Evolutionary conservation across 1,284 basidiomycete species (phyloP).

Genomic region (Filobasidium uniguttulatum): DNA sequence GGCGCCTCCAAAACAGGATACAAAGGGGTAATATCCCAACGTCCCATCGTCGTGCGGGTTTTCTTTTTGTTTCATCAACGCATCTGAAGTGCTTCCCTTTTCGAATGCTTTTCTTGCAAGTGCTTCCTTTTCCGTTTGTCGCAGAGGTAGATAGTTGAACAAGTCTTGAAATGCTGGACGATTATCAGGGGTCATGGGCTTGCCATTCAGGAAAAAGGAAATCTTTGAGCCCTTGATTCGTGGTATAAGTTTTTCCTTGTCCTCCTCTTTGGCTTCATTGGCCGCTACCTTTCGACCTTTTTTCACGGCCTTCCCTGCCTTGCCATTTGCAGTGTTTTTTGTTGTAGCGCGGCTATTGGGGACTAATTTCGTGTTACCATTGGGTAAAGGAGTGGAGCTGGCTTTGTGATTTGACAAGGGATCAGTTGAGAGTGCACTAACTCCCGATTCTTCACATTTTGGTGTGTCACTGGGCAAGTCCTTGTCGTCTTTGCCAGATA

Average conservation of each 20-base stretch:
- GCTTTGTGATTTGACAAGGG: slow-evolving; percentile 1
- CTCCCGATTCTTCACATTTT: no score
- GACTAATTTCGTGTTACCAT: slow-evolving; percentile 12
- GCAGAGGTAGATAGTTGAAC: slow-evolving; percentile 82
- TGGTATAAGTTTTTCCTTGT: slow-evolving; percentile 41
- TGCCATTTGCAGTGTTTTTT: slow-evolving; percentile 53
- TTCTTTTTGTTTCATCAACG: slow-evolving; percentile 44
- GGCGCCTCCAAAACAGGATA: slow-evolving; percentile 84
- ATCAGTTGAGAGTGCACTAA: slow-evolving; percentile 38
- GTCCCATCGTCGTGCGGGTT: slow-evolving; percentile 88
- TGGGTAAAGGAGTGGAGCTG: background rate
- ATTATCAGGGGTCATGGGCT: slow-evolving; percentile 46
- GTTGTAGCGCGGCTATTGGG: slow-evolving; percentile 16
- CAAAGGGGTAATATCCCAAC: slow-evolving; percentile 88
- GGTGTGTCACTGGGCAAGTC: slow-evolving; percentile 21
- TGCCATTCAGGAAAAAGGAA: slow-evolving; percentile 85
- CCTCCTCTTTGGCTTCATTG: slow-evolving; percentile 18
- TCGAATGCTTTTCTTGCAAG: slow-evolving; percentile 43
- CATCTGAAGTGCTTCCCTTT: slow-evolving; percentile 53
- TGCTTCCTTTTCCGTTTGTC: slow-evolving; percentile 40
- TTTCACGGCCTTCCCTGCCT: slow-evolving; percentile 30
- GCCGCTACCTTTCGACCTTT: slow-evolving; percentile 13
- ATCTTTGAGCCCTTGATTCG: slow-evolving; percentile 59
- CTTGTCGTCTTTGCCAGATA: slow-evolving; percentile 52
- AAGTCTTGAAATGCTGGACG: slow-evolving; percentile 63